phyloP scores from a whole-genome alignment of 2,329 filamentous ascomycete genomes.

The Talaromyces albobiverticillius region DNA sequence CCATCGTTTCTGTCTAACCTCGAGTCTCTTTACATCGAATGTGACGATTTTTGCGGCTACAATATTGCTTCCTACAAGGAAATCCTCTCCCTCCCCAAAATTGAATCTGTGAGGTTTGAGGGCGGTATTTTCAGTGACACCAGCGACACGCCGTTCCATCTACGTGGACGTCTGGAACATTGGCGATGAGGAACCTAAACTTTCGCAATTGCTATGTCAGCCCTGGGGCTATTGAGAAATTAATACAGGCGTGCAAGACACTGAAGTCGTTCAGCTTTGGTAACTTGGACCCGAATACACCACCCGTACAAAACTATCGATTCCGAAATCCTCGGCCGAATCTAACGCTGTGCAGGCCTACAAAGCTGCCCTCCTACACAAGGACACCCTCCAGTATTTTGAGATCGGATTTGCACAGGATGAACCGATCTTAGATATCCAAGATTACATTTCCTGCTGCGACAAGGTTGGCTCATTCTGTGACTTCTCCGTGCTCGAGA shows the following conservation, averaged over 20 bases:
- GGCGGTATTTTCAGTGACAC: slow-evolving; percentile 17
- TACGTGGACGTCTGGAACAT: slow-evolving; percentile 10
- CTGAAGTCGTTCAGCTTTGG: slow-evolving; percentile 16
- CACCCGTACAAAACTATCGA: too few species aligned
- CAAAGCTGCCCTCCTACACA: slow-evolving; percentile 20
- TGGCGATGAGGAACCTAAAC: slow-evolving; percentile 8
- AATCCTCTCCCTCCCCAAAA: background rate
- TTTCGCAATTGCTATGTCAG: slow-evolving; percentile 18
- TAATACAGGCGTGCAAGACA: slow-evolving; percentile 17
- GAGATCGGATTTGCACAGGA: slow-evolving; percentile 15
- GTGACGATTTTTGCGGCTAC: background rate
- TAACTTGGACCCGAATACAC: slow-evolving; percentile 12
- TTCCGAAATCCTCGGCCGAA: background rate
- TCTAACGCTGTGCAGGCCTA: slow-evolving; percentile 19
- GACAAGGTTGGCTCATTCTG: slow-evolving; percentile 20
- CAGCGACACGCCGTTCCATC: slow-evolving; percentile 14
- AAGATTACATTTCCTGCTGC: slow-evolving; percentile 6
- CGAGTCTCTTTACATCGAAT: background rate
- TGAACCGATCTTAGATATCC: background rate
- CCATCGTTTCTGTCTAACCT: slow-evolving; percentile 3
- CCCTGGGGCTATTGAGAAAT: slow-evolving; percentile 9
- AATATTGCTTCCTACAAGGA: background rate
- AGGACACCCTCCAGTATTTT: slow-evolving; percentile 19
- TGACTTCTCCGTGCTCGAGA: slow-evolving; percentile 21
- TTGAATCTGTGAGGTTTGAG: slow-evolving; percentile 9